Percentiles rank a stretch among this genome's conserved stretches.
Evolutionary conservation across 805 yeast species (phyloP).

Genomic region (Candida suzukii): DNA sequence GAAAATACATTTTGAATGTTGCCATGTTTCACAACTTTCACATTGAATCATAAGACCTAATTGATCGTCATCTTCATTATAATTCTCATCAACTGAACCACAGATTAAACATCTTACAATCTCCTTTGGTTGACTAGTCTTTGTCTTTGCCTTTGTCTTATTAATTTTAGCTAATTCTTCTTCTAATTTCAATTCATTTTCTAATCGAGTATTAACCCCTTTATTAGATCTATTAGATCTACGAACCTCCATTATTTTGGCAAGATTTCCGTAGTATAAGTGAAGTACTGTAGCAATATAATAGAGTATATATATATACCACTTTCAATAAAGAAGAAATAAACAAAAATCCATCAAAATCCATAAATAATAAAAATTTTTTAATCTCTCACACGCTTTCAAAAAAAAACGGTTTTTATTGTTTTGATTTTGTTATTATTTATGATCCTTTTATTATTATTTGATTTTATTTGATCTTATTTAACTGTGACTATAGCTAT

Average conservation of each 20-base stretch:
- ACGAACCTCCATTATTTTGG: not conserved
- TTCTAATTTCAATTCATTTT: constrained; percentile 12
- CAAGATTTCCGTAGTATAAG: too few species aligned
- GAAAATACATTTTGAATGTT: constrained; percentile 59
- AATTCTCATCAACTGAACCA: constrained; percentile 51
- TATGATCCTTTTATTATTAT: too few species aligned
- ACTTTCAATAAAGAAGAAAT: too few species aligned
- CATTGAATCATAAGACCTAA: constrained; percentile 60
- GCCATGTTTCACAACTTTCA: constrained; percentile 65
- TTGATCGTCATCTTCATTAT: constrained; percentile 47
- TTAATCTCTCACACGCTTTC: too few species aligned
- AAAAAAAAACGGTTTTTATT: too few species aligned
- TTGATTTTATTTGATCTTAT: too few species aligned
- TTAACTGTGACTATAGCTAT: not conserved
- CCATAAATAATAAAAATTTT: too few species aligned
- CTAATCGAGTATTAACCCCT: constrained; percentile 5
- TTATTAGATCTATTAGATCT: constrained; percentile 4
- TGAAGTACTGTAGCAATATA: too few species aligned
- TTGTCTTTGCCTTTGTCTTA: constrained; percentile 19
- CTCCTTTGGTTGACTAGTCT: constrained; percentile 21
- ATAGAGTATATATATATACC: too few species aligned
- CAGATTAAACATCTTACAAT: constrained; percentile 55
- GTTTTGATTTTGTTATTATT: too few species aligned
- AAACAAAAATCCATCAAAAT: too few species aligned
- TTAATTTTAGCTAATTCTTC: constrained; percentile 8